Percentiles rank a stretch among this genome's conserved stretches.
phyloP scores from a whole-genome alignment of 2,329 filamentous ascomycete species.

The Eurotiales sp. region DNA sequence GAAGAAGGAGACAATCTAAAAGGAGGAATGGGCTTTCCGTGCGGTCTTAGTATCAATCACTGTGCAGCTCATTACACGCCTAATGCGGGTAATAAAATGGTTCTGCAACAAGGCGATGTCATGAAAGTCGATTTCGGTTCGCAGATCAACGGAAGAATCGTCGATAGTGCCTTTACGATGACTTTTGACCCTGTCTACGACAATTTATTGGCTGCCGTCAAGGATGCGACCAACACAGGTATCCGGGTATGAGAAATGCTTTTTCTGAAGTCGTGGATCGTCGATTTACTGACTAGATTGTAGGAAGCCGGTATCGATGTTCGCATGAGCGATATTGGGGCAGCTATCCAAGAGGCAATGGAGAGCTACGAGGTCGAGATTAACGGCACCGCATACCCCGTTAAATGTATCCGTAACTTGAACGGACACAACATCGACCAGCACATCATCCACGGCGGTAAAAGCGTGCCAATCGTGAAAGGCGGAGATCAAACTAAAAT shows the following conservation, averaged over 20 bases:
- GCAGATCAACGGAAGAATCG: conserved; percentile 66
- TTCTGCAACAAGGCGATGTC: conserved; percentile 63
- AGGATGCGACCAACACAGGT: conserved; percentile 69
- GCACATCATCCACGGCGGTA: conserved; percentile 84
- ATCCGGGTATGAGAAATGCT: conserved; percentile 52
- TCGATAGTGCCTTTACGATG: conserved; percentile 69
- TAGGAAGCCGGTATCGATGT: conserved; percentile 88
- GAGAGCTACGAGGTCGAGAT: conserved; percentile 88
- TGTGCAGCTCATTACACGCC: conserved; percentile 84
- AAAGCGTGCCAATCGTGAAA: conserved; percentile 93
- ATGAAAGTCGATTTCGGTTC: conserved; percentile 73
- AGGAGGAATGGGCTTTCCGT: conserved; percentile 83
- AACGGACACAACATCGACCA: conserved; percentile 87
- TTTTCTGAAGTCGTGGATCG: neutral
- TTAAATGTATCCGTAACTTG: conserved; percentile 82
- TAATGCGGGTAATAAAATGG: conserved; percentile 78
- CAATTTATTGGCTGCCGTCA: conserved; percentile 62
- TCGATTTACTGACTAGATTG: conserved; percentile 13
- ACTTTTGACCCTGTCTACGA: conserved; percentile 66
- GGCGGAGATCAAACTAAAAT: conserved; percentile 86
- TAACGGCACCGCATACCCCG: conserved; percentile 69
- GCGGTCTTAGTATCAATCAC: conserved; percentile 77
- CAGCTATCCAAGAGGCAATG: conserved; percentile 83
- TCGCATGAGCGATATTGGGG: conserved; percentile 79
- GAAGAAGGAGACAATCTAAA: conserved; percentile 73